A percentile compares a stretch with the other conserved stretches of the same genome.
These are phyloP conservation scores for Pythium periplocum DNA, from an alignment of 352 stramenopile species.

Conservation along the genomic window DNA sequence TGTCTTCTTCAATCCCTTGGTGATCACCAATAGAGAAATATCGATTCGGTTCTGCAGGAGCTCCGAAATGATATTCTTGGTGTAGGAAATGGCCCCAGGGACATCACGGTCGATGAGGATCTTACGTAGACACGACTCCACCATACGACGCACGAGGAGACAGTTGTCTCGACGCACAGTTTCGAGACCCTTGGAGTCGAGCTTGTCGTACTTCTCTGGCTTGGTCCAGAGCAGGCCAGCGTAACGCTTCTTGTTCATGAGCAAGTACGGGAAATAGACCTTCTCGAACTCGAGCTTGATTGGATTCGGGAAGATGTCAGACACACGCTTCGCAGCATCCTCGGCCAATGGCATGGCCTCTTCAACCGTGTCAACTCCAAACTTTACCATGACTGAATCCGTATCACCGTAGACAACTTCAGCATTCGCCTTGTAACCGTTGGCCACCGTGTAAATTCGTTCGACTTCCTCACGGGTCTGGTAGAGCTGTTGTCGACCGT, in stretches of 20 bases:
- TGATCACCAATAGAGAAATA: slow-evolving; percentile 99
- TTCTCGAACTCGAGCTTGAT: slow-evolving; percentile 99
- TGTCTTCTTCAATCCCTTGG: slow-evolving; percentile 98
- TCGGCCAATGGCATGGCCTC: slow-evolving; percentile 98
- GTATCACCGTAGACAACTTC: slow-evolving; percentile 99
- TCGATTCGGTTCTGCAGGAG: slow-evolving; percentile 99
- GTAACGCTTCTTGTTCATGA: slow-evolving; percentile 99
- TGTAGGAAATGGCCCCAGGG: slow-evolving; percentile 94
- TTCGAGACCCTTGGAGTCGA: slow-evolving; percentile 98
- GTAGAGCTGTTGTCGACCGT: slow-evolving; percentile 97
- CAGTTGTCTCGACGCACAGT: slow-evolving; percentile 99
- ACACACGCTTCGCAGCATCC: slow-evolving; percentile 94
- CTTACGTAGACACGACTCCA: slow-evolving; percentile 97
- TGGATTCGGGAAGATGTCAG: slow-evolving; percentile 94
- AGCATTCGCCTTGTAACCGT: slow-evolving; percentile 92
- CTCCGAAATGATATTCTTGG: slow-evolving; percentile 97
- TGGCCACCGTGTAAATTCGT: slow-evolving; percentile 91
- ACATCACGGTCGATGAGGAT: slow-evolving; percentile 98
- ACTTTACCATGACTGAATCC: slow-evolving; percentile 99
- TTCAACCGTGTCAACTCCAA: slow-evolving; percentile 93
- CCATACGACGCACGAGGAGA: slow-evolving; percentile 95
- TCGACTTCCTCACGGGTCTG: slow-evolving; percentile 97
- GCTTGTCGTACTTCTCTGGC: slow-evolving; percentile 98
- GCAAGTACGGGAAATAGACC: slow-evolving; percentile 99
- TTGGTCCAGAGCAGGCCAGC: slow-evolving; percentile 76